Percentiles rank a stretch among this genome's conserved stretches.
Conservation (phyloP, 1,284 basidiomycete species). For the Trichosporon inkin region DNA sequence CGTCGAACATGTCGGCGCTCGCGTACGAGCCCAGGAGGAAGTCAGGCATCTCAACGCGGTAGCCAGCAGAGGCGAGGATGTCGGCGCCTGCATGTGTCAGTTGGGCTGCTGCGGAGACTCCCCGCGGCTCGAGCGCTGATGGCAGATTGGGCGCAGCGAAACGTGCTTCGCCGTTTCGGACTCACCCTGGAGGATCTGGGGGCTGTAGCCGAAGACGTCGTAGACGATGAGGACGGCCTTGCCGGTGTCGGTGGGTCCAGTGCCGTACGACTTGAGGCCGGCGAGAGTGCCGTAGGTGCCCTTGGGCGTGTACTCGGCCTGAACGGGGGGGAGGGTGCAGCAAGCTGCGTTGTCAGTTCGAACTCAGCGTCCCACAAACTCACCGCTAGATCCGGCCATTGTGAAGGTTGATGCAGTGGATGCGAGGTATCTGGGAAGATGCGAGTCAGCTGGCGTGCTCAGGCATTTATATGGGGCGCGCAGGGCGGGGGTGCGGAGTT, state of each 20-base stretch:
- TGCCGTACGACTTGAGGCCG: conserved; percentile 48
- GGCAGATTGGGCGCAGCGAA: conserved; percentile 21
- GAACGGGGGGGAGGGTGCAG: conserved; percentile 53
- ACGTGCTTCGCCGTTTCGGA: background rate
- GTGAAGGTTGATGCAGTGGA: background rate
- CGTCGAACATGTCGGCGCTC: conserved; percentile 42
- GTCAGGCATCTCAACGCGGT: conserved; percentile 52
- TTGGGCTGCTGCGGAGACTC: background rate
- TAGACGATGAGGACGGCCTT: conserved; percentile 35
- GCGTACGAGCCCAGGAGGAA: conserved; percentile 49
- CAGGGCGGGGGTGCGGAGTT: background rate
- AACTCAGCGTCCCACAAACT: background rate
- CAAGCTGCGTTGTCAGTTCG: conserved; percentile 45
- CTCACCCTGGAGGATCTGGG: conserved; percentile 53
- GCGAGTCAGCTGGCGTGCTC: background rate
- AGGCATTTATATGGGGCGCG: conserved; percentile 1
- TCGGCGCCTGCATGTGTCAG: conserved; percentile 41
- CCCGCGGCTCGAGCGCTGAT: conserved; percentile 7
- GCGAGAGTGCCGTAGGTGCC: conserved; percentile 46
- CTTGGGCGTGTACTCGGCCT: conserved; percentile 54
- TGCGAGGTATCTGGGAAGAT: background rate
- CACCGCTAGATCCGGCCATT: background rate
- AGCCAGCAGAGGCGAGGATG: conserved; percentile 47
- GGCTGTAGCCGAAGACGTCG: conserved; percentile 51
- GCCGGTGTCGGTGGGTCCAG: conserved; percentile 39